Percentiles rank a stretch among this genome's conserved stretches.
phyloP scores from a whole-genome alignment of 306 rosid genomes.

The Mimosa pudica region DNA sequence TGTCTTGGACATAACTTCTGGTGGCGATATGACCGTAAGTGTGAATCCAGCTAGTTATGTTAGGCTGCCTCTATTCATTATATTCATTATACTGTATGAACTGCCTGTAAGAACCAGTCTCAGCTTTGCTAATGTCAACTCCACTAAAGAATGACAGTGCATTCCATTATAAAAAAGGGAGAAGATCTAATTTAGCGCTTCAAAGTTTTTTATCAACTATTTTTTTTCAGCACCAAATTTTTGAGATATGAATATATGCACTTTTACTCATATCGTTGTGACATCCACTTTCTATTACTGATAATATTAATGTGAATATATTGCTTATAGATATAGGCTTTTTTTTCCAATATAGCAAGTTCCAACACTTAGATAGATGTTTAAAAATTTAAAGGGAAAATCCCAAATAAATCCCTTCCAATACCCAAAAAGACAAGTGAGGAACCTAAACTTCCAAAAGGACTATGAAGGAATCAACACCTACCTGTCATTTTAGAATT shows the following conservation, averaged over 20 bases:
- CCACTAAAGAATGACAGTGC: not conserved
- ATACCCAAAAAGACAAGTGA: no score
- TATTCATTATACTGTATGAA: constrained; percentile 7
- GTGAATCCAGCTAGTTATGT: constrained; percentile 13
- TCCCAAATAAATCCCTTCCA: no score
- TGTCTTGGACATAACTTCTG: constrained; percentile 61
- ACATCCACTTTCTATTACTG: not conserved
- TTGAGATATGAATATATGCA: not conserved
- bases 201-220: not conserved
- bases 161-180: not conserved
- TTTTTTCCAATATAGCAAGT: not conserved
- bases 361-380: not conserved
- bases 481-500: no score
- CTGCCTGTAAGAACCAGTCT: not conserved
- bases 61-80: constrained; percentile 10
- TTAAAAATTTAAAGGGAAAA: not conserved
- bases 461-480: no score
- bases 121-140: constrained; percentile 10
- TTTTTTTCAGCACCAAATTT: not conserved
- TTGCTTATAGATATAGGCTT: not conserved
- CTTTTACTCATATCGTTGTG: not conserved
- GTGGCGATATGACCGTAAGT: constrained; percentile 93
- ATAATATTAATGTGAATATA: not conserved
- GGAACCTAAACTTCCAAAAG: no score
- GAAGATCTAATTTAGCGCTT: not conserved